Conservation (phyloP, 148 eudicot species). For the Vaccinium myrtillus region DNA sequence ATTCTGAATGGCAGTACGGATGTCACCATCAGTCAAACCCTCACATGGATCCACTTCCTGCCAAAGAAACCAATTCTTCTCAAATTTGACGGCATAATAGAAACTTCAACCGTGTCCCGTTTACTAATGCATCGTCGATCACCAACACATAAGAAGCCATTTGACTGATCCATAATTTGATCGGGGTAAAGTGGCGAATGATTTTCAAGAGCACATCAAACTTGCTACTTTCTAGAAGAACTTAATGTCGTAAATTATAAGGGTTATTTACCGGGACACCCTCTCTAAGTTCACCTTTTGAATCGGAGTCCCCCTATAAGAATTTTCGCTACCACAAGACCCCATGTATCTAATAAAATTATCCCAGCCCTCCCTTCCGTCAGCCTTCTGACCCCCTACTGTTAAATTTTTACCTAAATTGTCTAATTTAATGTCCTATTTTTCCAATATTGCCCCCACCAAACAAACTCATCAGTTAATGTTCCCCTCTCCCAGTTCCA, state of each 20-base stretch:
- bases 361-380: too few species aligned
- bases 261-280: too few species aligned
- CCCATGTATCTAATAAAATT: too few species aligned
- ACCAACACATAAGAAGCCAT: background rate
- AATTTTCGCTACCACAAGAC: too few species aligned
- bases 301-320: too few species aligned
- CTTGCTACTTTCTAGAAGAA: background rate
- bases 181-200: background rate
- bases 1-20: slow-evolving; percentile 94
- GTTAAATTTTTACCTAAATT: too few species aligned
- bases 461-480: too few species aligned
- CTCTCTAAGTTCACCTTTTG: too few species aligned
- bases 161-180: background rate
- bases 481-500: slow-evolving; percentile 33
- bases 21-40: slow-evolving; percentile 90
- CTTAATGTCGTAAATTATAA: background rate
- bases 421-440: too few species aligned
- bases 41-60: slow-evolving; percentile 99
- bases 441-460: too few species aligned
- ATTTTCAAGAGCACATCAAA: background rate
- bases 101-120: background rate
- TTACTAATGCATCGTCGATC: background rate
- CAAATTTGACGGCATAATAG: slow-evolving; percentile 8
- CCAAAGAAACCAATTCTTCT: slow-evolving; percentile 9
- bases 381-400: too few species aligned